Conservation (phyloP, 495 filamentous ascomycete species). For the Penicillium salamii region DNA sequence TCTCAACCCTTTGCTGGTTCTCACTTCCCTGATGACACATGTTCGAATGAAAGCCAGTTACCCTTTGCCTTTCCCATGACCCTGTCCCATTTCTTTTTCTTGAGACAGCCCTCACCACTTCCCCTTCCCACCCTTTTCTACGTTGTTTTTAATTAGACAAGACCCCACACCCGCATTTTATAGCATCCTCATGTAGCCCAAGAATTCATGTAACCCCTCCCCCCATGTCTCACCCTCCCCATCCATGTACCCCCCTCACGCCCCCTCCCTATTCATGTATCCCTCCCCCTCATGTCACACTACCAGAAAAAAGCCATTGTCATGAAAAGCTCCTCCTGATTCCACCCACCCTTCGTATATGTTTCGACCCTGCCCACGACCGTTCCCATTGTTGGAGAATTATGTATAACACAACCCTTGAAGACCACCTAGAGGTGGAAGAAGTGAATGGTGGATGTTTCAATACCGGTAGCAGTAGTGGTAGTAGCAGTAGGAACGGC, state of each 20-base stretch:
- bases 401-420: constrained; percentile 32
- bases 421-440: not conserved
- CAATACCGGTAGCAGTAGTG: not conserved
- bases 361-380: constrained; percentile 12
- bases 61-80: constrained; percentile 29
- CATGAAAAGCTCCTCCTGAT: constrained; percentile 33
- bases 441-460: not conserved
- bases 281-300: constrained; percentile 19
- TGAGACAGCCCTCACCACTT: constrained; percentile 20
- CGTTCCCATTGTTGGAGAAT: constrained; percentile 8
- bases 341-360: constrained; percentile 31
- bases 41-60: constrained; percentile 25
- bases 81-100: constrained; percentile 20
- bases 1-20: constrained; percentile 10
- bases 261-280: constrained; percentile 21
- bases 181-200: constrained; percentile 51
- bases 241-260: constrained; percentile 17
- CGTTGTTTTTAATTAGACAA: constrained; percentile 47
- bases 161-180: constrained; percentile 23
- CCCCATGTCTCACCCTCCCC: constrained; percentile 6
- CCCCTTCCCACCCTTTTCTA: constrained; percentile 20
- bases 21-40: constrained; percentile 20
- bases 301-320: constrained; percentile 31
- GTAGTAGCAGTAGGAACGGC: not conserved
- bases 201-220: constrained; percentile 47